These are phyloP conservation scores for Oehlia diaphana DNA, from an alignment of 192 early-diverging fungal species.

Conservation along the genomic window DNA sequence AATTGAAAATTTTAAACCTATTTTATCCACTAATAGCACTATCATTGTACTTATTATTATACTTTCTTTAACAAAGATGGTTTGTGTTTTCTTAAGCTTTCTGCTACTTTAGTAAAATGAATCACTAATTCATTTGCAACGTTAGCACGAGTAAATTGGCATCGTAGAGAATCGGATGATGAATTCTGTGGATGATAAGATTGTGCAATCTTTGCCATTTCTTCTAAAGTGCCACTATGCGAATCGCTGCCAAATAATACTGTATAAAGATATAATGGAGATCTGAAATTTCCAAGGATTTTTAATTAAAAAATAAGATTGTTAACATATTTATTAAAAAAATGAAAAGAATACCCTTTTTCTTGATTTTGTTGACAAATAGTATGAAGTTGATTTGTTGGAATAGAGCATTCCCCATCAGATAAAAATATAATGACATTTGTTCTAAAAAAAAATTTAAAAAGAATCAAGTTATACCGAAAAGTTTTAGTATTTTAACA, in stretches of 20 bases:
- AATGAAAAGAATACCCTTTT: slow-evolving; percentile 3
- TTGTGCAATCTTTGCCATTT: slow-evolving; percentile 25
- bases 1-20: too few relatives aligned
- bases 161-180: background rate
- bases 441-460: background rate
- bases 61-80: slow-evolving; percentile 10
- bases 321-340: background rate
- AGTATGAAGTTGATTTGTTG: background rate
- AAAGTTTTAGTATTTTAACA: background rate
- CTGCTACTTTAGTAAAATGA: slow-evolving; percentile 9
- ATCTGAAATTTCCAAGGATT: background rate
- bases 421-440: slow-evolving; percentile 33
- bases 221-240: background rate
- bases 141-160: background rate
- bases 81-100: slow-evolving; percentile 25
- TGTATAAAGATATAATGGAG: slow-evolving; percentile 19
- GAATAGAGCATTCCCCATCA: slow-evolving; percentile 9
- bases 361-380: background rate
- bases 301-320: too few relatives aligned
- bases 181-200: background rate
- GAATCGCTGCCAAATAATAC: background rate
- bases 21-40: too few relatives aligned
- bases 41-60: too few relatives aligned
- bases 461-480: background rate
- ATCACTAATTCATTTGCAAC: background rate